Conservation (phyloP, 768 basidiomycete genomes). For the Termitomyces sp. region DNA sequence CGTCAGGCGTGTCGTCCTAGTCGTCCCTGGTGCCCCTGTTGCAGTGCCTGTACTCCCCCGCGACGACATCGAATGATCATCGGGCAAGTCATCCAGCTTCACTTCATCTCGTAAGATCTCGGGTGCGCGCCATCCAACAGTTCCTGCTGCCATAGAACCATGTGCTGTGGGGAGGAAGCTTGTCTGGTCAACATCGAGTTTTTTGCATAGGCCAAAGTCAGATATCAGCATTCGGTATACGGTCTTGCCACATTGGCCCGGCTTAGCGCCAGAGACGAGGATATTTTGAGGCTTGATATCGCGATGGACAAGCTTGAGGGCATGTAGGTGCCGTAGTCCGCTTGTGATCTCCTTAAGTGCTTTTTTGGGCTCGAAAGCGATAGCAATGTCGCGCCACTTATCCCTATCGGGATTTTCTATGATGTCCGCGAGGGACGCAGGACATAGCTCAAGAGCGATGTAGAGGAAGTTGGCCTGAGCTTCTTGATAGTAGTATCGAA, state of each 20-base stretch:
- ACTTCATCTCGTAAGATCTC: slow-evolving; percentile 95
- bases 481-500: slow-evolving; percentile 98
- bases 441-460: slow-evolving; percentile 94
- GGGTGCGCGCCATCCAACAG: slow-evolving; percentile 96
- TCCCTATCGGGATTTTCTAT: slow-evolving; percentile 70
- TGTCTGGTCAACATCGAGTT: slow-evolving; percentile 92
- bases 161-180: slow-evolving; percentile 92
- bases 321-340: slow-evolving; percentile 87
- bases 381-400: slow-evolving; percentile 70
- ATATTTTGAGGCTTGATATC: slow-evolving; percentile 99
- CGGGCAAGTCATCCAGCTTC: slow-evolving; percentile 74
- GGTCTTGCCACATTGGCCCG: slow-evolving; percentile 29
- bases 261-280: slow-evolving; percentile 71
- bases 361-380: slow-evolving; percentile 80
- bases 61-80: slow-evolving; percentile 64
- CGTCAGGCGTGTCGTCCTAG: slow-evolving; percentile 68
- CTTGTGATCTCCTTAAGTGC: slow-evolving; percentile 83
- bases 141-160: slow-evolving; percentile 86
- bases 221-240: slow-evolving; percentile 85
- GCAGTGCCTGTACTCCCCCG: slow-evolving; percentile 57
- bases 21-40: slow-evolving; percentile 30
- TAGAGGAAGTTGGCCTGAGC: slow-evolving; percentile 90
- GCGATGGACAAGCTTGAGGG: slow-evolving; percentile 92
- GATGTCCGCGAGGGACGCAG: slow-evolving; percentile 83
- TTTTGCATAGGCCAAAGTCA: slow-evolving; percentile 96